Conservation (phyloP, 352 stramenopile species). For the Phytophthora sansomeana region DNA sequence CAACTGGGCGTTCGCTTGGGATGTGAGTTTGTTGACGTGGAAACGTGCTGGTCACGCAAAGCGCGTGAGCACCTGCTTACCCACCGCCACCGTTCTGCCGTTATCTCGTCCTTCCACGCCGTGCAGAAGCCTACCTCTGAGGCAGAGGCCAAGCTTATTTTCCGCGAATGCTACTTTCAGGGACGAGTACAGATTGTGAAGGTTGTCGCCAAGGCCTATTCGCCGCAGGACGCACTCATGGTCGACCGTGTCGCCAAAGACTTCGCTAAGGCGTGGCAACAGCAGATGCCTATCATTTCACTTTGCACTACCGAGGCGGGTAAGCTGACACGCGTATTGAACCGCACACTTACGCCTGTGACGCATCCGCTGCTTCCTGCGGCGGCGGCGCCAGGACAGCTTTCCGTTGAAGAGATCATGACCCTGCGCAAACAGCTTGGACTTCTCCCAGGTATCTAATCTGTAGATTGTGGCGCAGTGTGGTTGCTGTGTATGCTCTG, state of each 20-base stretch:
- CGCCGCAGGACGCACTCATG: slow-evolving; percentile 88
- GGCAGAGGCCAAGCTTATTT: slow-evolving; percentile 57
- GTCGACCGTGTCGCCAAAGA: slow-evolving; percentile 73
- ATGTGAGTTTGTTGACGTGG: slow-evolving; percentile 97
- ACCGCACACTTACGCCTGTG: slow-evolving; percentile 95
- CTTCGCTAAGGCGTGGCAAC: slow-evolving; percentile 55
- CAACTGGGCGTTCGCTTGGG: slow-evolving; percentile 92
- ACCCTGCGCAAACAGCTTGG: slow-evolving; percentile 80
- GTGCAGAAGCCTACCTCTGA: slow-evolving; percentile 62
- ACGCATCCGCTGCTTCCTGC: slow-evolving; percentile 94
- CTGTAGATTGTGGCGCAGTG: slow-evolving; percentile 20
- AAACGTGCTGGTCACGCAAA: slow-evolving; percentile 89
- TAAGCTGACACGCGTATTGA: slow-evolving; percentile 95
- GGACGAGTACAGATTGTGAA: slow-evolving; percentile 91
- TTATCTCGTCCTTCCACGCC: slow-evolving; percentile 86
- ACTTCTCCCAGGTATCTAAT: slow-evolving; percentile 83
- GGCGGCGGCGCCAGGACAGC: slow-evolving; percentile 95
- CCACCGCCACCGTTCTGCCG: slow-evolving; percentile 51
- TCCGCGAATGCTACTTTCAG: slow-evolving; percentile 73
- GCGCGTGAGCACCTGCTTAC: slow-evolving; percentile 64
- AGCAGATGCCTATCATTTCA: slow-evolving; percentile 94
- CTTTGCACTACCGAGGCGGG: slow-evolving; percentile 94
- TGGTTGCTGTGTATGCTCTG: slow-evolving; percentile 16
- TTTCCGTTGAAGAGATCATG: slow-evolving; percentile 96
- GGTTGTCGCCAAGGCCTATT: slow-evolving; percentile 89